Conservation (phyloP, 495 filamentous ascomycete genomes). For the Jackrogersella multiformis region DNA sequence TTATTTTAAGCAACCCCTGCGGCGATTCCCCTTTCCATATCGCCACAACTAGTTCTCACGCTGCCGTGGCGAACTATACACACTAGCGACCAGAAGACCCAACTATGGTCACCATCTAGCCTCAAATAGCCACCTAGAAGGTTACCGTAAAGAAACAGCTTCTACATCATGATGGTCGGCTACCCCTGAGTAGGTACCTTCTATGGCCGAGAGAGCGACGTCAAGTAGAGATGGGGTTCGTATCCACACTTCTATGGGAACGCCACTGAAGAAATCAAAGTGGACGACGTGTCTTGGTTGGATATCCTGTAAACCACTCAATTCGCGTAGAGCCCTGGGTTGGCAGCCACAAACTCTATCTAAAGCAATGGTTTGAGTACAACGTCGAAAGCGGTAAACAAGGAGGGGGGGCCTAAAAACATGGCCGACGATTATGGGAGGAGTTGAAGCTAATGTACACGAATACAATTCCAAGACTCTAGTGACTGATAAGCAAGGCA, state of each 20-base stretch:
- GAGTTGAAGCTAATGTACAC: not conserved
- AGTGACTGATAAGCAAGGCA: not conserved
- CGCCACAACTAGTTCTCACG: not conserved
- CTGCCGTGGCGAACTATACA: not conserved
- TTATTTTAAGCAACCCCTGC: not conserved
- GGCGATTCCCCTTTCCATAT: not conserved
- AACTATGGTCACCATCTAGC: not conserved
- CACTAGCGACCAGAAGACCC: not conserved
- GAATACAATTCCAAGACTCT: not conserved
- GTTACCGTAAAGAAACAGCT: not conserved
- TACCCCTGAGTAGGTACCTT: no score
- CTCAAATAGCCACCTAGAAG: not conserved
- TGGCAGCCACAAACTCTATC: constrained; percentile 3
- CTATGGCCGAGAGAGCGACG: no score
- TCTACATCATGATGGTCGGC: no score
- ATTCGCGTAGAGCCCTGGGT: not conserved
- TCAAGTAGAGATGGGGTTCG: not conserved
- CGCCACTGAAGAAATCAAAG: constrained; percentile 24
- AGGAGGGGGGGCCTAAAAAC: not conserved
- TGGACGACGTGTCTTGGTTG: constrained; percentile 8
- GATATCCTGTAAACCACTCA: not conserved
- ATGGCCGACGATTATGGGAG: constrained; percentile 1
- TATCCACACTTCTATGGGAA: not conserved
- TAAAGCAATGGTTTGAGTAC: constrained; percentile 1
- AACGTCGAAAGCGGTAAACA: constrained; percentile 1